A percentile compares a stretch with the other conserved stretches of the same genome.
phyloP scores from a whole-genome alignment of 306 rosid genomes.

The Cicer chorassanicum region DNA sequence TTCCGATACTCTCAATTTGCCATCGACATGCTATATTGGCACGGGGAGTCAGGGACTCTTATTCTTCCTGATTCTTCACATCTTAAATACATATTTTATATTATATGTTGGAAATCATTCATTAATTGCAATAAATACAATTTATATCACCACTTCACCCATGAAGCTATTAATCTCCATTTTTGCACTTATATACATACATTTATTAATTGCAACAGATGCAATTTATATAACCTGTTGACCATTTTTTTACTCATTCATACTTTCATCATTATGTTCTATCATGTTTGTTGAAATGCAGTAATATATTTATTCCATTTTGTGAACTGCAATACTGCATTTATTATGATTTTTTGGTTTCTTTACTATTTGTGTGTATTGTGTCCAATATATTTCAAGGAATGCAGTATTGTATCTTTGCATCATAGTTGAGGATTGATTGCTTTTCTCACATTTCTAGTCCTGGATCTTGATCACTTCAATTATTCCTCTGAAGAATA shows the following conservation, averaged over 20 bases:
- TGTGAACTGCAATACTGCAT: neutral
- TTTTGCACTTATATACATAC: neutral
- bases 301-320: neutral
- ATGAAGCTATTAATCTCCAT: neutral
- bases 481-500: constrained; percentile 21
- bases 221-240: neutral
- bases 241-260: neutral
- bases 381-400: neutral
- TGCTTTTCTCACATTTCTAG: constrained; percentile 19
- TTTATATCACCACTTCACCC: neutral
- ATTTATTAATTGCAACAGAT: neutral
- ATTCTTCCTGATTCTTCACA: neutral
- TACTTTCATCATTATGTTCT: neutral
- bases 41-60: too few species aligned
- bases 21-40: neutral
- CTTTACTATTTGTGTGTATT: neutral
- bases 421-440: constrained; percentile 16
- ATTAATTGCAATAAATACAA: constrained; percentile 6
- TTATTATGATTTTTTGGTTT: neutral
- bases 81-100: neutral
- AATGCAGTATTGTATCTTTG: neutral
- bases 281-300: neutral
- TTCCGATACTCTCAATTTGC: neutral
- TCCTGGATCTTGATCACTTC: constrained; percentile 33
- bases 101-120: neutral